A percentile compares a stretch with the other conserved stretches of the same genome.
These are phyloP conservation scores for Hypomyces perniciosus DNA, from an alignment of 2,329 filamentous ascomycete genomes.

Conservation along the genomic window DNA sequence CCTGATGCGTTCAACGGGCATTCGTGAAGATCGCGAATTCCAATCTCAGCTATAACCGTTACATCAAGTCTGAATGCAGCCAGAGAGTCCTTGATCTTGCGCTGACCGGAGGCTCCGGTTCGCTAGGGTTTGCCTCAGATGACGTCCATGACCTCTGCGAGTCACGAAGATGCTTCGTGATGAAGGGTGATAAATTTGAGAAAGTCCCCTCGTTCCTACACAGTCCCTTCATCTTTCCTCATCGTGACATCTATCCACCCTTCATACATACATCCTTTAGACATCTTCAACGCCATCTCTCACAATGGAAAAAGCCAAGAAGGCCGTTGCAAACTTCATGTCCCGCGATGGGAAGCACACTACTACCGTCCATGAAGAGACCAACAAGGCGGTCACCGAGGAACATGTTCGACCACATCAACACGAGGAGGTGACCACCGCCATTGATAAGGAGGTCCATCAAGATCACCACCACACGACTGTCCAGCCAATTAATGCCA, in stretches of 20 bases:
- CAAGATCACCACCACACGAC: slow-evolving; percentile 68
- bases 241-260: too few species aligned
- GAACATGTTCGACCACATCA: slow-evolving; percentile 54
- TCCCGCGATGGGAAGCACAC: slow-evolving; percentile 57
- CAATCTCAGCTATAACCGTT: too few species aligned
- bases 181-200: too few species aligned
- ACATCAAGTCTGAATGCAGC: not conserved
- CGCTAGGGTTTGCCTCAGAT: not conserved
- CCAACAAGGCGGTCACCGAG: slow-evolving; percentile 53
- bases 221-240: not conserved
- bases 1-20: too few species aligned
- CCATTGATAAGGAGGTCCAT: slow-evolving; percentile 62
- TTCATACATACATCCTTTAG: not conserved
- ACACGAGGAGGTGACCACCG: slow-evolving; percentile 57
- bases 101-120: not conserved
- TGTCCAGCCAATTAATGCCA: slow-evolving; percentile 52
- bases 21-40: too few species aligned
- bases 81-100: not conserved
- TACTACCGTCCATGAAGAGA: slow-evolving; percentile 63
- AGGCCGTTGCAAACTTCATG: slow-evolving; percentile 55
- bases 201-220: not conserved
- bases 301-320: slow-evolving; percentile 60
- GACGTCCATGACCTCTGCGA: not conserved
- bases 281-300: not conserved
- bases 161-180: not conserved